Conservation (phyloP, 768 basidiomycete genomes). For the Russula virescens region DNA sequence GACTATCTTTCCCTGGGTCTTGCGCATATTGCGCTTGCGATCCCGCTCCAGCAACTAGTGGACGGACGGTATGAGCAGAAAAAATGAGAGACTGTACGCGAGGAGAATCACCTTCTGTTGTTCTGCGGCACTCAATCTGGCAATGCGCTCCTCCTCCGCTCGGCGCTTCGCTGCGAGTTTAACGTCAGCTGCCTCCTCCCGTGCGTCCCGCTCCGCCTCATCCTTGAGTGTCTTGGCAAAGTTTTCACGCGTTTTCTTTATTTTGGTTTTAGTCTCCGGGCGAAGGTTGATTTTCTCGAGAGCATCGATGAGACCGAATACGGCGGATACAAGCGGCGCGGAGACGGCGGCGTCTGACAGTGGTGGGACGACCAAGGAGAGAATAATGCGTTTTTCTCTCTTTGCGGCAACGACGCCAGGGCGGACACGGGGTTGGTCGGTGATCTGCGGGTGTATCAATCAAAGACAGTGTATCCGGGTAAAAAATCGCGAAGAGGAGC, state of each 20-base stretch:
- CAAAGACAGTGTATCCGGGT: not conserved
- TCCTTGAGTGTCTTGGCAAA: slow-evolving; percentile 62
- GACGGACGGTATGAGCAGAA: not conserved
- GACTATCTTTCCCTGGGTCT: slow-evolving; percentile 60
- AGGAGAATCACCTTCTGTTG: slow-evolving; percentile 63
- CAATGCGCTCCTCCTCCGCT: slow-evolving; percentile 66
- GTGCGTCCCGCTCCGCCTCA: slow-evolving; percentile 60
- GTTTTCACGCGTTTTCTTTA: slow-evolving; percentile 67
- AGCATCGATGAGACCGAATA: slow-evolving; percentile 73
- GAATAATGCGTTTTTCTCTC: slow-evolving; percentile 67
- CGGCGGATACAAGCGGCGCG: slow-evolving; percentile 52
- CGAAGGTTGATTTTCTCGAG: slow-evolving; percentile 50
- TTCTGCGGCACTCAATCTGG: slow-evolving; percentile 69
- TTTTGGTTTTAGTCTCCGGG: slow-evolving; percentile 77
- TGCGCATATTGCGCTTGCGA: slow-evolving; percentile 63
- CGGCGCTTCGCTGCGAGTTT: slow-evolving; percentile 68
- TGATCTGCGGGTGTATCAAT: slow-evolving; percentile 43
- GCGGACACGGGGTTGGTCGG: slow-evolving; percentile 77
- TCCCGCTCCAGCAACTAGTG: slow-evolving; percentile 64
- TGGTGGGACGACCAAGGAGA: slow-evolving; percentile 56
- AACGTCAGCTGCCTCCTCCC: slow-evolving; percentile 65
- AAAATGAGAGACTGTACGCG: slow-evolving; percentile 5
- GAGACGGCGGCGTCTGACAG: slow-evolving; percentile 44
- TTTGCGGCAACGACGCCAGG: slow-evolving; percentile 47
- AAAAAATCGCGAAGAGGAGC: not conserved